Base-by-base conservation (phyloP, 164 flowering plant genomes). In the Kingdonia uniflora region DNA sequence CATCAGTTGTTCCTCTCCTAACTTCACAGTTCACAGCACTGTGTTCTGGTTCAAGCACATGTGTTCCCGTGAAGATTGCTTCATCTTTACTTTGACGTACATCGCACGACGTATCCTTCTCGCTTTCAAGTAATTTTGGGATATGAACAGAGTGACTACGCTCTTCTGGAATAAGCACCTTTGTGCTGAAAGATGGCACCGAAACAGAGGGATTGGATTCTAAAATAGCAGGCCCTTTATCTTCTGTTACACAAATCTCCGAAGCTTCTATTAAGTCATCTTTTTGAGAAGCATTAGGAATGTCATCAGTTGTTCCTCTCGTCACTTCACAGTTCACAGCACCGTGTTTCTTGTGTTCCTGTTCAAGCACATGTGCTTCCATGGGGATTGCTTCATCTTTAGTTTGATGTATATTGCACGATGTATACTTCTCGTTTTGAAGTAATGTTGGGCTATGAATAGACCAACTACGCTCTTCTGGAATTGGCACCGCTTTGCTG, bases 391-490 rank as follows among this genome's bases (percentile, higher is more conserved):
- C 46, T 20, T 29, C 8, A 29, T 42, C 40, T 42, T 25, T 10
- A 42, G 2, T 43, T 19, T 14, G 40, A 25, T 43, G 29, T 11
- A 17, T 15, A 20, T 29, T 39, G 24, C 8, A 3, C 8, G 14
- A 17, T 39, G 19, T 21, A 58, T 0, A 19, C 49, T 42, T 14
- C 5, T 14, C 43, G 41, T 41, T 14, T 41, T 26, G 55, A 29
- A 29, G 6, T 29, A 3, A 3, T 29, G 35, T 29, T 4, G 35
- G 35, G 35, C 6, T 29, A 8, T 29, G 8, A 40, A 11, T 19
- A 11, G 12, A 23, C 41, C 48, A 54, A 38, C 37, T 51, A 52
- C 57, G 38, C 37, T 53, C 50, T 54, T 16, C 47, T 16, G 23
- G 38, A 42, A 42, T 29, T 25, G 39, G 49, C 11, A 23, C 39